Conservation (phyloP, 495 filamentous ascomycete species). For the Entonaema liquescens region DNA sequence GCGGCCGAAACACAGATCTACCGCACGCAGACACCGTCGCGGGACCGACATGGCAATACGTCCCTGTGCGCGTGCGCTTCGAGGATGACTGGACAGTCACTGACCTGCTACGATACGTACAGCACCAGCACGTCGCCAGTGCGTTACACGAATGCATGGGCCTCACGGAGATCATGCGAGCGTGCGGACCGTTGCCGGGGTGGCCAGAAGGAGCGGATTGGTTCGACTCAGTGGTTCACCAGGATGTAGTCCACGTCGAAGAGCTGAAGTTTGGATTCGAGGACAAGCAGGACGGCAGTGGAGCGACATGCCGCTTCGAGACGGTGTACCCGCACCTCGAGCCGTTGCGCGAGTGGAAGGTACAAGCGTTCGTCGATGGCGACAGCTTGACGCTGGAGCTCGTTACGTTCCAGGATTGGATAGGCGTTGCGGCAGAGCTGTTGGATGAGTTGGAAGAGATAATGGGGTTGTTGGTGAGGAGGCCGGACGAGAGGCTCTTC, state of each 20-base stretch:
- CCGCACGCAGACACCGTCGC: constrained; percentile 55
- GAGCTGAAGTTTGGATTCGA: constrained; percentile 42
- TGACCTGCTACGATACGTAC: constrained; percentile 48
- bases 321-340: constrained; percentile 56
- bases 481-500: constrained; percentile 39
- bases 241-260: constrained; percentile 57
- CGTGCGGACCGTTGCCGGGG: constrained; percentile 37
- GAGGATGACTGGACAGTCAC: constrained; percentile 34
- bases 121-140: constrained; percentile 51
- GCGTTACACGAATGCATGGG: constrained; percentile 51
- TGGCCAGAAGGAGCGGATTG: constrained; percentile 35
- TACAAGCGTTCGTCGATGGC: constrained; percentile 53
- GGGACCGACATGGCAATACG: constrained; percentile 56
- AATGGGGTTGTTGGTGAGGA: constrained; percentile 42
- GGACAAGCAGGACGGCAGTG: constrained; percentile 18
- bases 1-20: constrained; percentile 65
- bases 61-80: constrained; percentile 50
- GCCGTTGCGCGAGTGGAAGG: constrained; percentile 57
- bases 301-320: constrained; percentile 46
- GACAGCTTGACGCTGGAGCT: constrained; percentile 54
- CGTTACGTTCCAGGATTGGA: constrained; percentile 55
- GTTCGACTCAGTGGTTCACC: constrained; percentile 58
- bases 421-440: constrained; percentile 46
- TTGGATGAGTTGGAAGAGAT: constrained; percentile 48
- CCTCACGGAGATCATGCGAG: constrained; percentile 45